Evolutionary conservation across 805 yeast species (phyloP).

Genomic region (Candida glaebosa): DNA sequence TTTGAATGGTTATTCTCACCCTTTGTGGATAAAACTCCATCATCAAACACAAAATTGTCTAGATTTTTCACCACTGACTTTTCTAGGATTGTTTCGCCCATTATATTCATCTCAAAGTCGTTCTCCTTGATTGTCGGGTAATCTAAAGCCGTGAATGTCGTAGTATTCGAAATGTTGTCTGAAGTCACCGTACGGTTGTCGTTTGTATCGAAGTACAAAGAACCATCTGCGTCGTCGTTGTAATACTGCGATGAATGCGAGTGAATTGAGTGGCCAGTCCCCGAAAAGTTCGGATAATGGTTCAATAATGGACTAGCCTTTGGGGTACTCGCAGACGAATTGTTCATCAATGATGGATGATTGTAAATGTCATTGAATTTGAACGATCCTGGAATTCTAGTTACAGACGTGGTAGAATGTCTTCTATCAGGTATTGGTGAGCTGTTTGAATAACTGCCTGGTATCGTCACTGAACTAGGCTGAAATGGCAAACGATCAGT

Average conservation of each 20-base stretch:
- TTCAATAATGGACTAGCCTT: not conserved
- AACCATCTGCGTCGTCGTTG: not conserved
- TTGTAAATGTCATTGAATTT: not conserved
- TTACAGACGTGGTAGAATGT: not conserved
- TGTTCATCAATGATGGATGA: not conserved
- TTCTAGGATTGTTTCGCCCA: constrained; percentile 15
- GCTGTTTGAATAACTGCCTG: not conserved
- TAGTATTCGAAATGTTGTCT: not conserved
- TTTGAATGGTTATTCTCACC: constrained; percentile 10
- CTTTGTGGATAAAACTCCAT: constrained; percentile 7
- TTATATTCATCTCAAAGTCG: constrained; percentile 1
- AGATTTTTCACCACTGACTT: constrained; percentile 29
- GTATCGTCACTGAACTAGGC: not conserved
- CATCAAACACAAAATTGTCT: constrained; percentile 8
- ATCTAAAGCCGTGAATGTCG: not conserved
- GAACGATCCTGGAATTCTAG: not conserved
- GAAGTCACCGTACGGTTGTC: not conserved
- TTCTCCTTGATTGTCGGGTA: constrained; percentile 2
- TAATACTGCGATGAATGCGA: not conserved
- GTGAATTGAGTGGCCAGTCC: not conserved
- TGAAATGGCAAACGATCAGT: not conserved
- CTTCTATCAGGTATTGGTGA: not conserved
- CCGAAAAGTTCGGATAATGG: not conserved
- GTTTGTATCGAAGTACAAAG: not conserved
- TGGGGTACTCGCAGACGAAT: not conserved